Percentiles rank a stretch among this genome's conserved stretches.
phyloP scores from a whole-genome alignment of 768 basidiomycete species.

The Udeniomyces megalosporus region DNA sequence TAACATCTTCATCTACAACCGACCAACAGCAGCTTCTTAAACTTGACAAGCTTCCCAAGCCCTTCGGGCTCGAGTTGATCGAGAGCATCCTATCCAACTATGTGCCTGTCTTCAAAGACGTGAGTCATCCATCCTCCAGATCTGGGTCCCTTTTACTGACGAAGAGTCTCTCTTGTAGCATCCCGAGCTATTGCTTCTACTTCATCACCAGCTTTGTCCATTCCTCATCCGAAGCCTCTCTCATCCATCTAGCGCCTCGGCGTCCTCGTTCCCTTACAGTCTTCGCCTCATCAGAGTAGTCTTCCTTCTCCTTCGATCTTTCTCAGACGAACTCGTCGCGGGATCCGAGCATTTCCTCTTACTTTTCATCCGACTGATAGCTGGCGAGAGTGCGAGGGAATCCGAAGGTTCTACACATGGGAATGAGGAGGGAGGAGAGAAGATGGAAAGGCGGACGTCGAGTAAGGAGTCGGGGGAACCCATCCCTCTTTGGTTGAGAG shows the following conservation, averaged over 20 bases:
- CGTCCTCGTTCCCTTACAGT: conserved; percentile 61
- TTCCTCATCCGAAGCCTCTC: conserved; percentile 72
- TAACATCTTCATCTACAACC: conserved; percentile 40
- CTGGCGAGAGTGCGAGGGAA: conserved; percentile 29
- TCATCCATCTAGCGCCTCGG: conserved; percentile 31
- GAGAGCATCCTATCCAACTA: conserved; percentile 93
- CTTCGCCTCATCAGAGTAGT: conserved; percentile 85
- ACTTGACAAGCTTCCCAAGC: conserved; percentile 68
- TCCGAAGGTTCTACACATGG: neutral
- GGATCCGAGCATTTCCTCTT: conserved; percentile 78
- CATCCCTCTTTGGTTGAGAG: conserved; percentile 65
- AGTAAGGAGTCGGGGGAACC: conserved; percentile 34
- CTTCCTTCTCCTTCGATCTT: conserved; percentile 82
- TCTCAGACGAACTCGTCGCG: conserved; percentile 57
- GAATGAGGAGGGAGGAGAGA: conserved; percentile 19
- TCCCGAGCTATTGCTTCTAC: conserved; percentile 63
- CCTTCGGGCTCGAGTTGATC: conserved; percentile 90
- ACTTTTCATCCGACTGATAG: conserved; percentile 34
- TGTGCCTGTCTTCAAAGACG: conserved; percentile 66
- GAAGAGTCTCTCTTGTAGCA: conserved; percentile 43
- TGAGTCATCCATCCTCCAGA: conserved; percentile 24
- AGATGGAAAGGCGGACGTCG: neutral
- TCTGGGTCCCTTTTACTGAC: no score
- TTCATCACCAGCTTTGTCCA: conserved; percentile 77
- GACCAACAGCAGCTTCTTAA: conserved; percentile 59